These are phyloP conservation scores for Dittrichia graveolens DNA, from an alignment of 129 eudicot genomes.

Conservation along the genomic window DNA sequence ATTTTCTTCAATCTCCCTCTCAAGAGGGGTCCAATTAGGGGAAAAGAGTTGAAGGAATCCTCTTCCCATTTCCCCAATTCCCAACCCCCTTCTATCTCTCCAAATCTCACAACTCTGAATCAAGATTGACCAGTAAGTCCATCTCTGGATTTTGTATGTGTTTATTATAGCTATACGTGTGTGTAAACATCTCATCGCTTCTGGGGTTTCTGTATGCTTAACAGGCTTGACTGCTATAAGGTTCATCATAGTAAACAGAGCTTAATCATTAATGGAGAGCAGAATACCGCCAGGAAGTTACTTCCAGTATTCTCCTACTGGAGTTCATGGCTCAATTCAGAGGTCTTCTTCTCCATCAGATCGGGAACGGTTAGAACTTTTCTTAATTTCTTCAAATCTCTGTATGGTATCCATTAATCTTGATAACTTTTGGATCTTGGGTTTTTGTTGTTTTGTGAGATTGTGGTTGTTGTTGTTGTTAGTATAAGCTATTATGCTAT, in stretches of 20 bases:
- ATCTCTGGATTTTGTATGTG: not conserved
- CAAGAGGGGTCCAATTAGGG: constrained; percentile 50
- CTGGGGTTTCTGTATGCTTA: constrained; percentile 1
- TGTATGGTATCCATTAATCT: not conserved
- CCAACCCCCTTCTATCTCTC: constrained; percentile 24
- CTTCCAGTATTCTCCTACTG: constrained; percentile 82
- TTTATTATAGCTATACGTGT: not conserved
- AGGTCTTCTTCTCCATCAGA: constrained; percentile 71
- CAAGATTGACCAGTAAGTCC: constrained; percentile 29
- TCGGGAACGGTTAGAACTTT: constrained; percentile 58
- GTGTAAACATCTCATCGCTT: not conserved
- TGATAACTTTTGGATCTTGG: constrained; percentile 37
- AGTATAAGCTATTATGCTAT: constrained; percentile 15
- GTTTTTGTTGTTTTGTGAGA: constrained; percentile 30
- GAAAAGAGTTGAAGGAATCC: constrained; percentile 35
- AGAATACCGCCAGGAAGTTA: constrained; percentile 75
- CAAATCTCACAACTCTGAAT: constrained; percentile 8
- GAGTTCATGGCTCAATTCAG: constrained; percentile 58
- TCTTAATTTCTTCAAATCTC: not conserved
- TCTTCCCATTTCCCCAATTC: constrained; percentile 29
- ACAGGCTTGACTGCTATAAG: constrained; percentile 31
- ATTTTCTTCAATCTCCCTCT: constrained; percentile 39
- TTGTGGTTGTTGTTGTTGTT: constrained; percentile 8
- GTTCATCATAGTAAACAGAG: constrained; percentile 23
- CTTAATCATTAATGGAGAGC: constrained; percentile 52